Evolutionary conservation across 306 rosid species (phyloP).

Genomic region (Gynostemma pentaphyllum): DNA sequence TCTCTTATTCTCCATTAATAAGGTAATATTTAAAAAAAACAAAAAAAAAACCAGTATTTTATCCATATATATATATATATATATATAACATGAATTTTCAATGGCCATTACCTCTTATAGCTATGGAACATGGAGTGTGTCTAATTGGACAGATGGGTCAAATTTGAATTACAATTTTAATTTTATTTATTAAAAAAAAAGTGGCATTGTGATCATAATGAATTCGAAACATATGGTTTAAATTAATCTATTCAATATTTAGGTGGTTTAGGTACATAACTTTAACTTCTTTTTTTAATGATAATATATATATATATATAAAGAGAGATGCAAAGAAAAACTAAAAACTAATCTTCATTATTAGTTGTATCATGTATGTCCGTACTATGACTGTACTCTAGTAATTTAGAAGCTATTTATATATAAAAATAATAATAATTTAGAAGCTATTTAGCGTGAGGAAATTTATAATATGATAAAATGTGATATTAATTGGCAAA

Average conservation of each 20-base stretch:
- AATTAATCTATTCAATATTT: background rate
- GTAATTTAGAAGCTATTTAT: too few relatives aligned
- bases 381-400: too few relatives aligned
- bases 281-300: background rate
- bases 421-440: too few relatives aligned
- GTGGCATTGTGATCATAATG: background rate
- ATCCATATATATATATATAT: too few relatives aligned
- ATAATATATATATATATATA: background rate
- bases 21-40: too few relatives aligned
- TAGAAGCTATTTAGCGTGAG: background rate
- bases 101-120: background rate
- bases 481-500: background rate
- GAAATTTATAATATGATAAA: background rate
- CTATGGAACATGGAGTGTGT: constrained; percentile 1
- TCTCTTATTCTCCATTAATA: too few relatives aligned
- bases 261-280: background rate
- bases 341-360: too few relatives aligned
- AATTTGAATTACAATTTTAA: background rate
- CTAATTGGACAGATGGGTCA: background rate
- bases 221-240: background rate
- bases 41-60: too few relatives aligned
- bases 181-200: background rate
- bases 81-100: background rate
- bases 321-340: background rate
- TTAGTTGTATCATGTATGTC: too few relatives aligned